Evolutionary conservation across 176 grass and related monocot genomes (phyloP).

Genomic region (Triticum dicoccoides): DNA sequence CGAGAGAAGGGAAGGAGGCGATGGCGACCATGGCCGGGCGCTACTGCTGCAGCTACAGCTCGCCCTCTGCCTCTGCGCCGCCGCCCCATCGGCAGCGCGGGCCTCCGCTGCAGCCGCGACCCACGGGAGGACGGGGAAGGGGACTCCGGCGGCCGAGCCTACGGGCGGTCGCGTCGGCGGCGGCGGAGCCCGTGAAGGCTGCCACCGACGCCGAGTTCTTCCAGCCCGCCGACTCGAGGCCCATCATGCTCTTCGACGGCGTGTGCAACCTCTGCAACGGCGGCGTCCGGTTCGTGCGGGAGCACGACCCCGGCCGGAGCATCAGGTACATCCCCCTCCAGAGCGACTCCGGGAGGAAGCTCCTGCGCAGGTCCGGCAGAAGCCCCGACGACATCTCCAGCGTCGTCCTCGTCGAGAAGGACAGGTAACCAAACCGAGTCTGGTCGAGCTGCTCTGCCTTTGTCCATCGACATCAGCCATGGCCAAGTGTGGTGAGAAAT

Average conservation of each 20-base stretch:
- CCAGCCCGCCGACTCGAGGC: conserved; percentile 49
- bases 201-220: conserved; percentile 76
- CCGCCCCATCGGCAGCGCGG: background rate
- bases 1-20: background rate
- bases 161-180: background rate
- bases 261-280: conserved; percentile 96
- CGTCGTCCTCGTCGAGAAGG: conserved; percentile 84
- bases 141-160: conserved; percentile 2
- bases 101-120: background rate
- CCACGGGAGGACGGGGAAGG: background rate
- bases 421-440: conserved; percentile 39
- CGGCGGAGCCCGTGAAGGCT: conserved; percentile 35
- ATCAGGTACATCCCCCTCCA: conserved; percentile 77
- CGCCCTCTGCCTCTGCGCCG: conserved; percentile 13
- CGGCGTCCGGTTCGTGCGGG: conserved; percentile 69
- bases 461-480: background rate
- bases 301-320: conserved; percentile 61
- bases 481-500: background rate
- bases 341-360: conserved; percentile 76
- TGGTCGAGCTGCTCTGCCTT: background rate
- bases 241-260: conserved; percentile 95
- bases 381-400: conserved; percentile 88
- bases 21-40: conserved; percentile 11
- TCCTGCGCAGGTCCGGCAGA: conserved; percentile 72
- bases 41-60: conserved; percentile 11